These are phyloP conservation scores for Cladophialophora carrionii DNA, from an alignment of 2,329 filamentous ascomycete species.

Conservation along the genomic window DNA sequence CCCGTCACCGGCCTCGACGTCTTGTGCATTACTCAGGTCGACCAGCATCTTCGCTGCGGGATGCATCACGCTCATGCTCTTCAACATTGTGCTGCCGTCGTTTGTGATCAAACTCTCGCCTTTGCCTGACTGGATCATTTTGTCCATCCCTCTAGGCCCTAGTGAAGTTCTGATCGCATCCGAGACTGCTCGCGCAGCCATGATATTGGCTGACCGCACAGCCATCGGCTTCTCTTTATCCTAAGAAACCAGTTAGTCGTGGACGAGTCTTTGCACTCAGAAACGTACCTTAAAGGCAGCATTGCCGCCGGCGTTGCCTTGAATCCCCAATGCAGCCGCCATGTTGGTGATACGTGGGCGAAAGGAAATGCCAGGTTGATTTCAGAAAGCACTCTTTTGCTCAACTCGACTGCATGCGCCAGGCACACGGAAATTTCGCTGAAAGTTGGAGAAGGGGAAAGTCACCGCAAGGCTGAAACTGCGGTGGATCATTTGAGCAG, in stretches of 20 bases:
- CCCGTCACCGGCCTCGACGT: constrained; percentile 97
- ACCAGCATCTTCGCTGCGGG: constrained; percentile 99
- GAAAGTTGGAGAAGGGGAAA: constrained; percentile 23
- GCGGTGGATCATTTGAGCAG: not conserved
- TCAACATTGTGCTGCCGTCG: constrained; percentile 98
- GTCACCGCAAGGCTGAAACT: not conserved
- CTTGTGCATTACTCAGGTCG: constrained; percentile 93
- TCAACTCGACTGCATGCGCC: constrained; percentile 8
- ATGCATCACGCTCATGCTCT: constrained; percentile 98
- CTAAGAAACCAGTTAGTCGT: constrained; percentile 47
- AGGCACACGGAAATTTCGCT: constrained; percentile 23
- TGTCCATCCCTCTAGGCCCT: constrained; percentile 96
- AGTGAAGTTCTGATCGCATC: constrained; percentile 97
- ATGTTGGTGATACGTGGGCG: constrained; percentile 47
- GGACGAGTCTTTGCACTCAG: constrained; percentile 44
- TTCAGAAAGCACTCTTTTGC: not conserved
- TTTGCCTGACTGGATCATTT: constrained; percentile 97
- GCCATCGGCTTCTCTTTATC: constrained; percentile 98
- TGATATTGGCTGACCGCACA: constrained; percentile 93
- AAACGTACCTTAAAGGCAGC: constrained; percentile 65
- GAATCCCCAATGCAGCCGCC: constrained; percentile 54
- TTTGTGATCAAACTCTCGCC: constrained; percentile 99
- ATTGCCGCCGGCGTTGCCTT: constrained; percentile 60
- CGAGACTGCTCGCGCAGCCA: constrained; percentile 94
- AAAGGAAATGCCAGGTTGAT: not conserved